Conservation (phyloP, 352 stramenopile species). For the Pythium monospermum region DNA sequence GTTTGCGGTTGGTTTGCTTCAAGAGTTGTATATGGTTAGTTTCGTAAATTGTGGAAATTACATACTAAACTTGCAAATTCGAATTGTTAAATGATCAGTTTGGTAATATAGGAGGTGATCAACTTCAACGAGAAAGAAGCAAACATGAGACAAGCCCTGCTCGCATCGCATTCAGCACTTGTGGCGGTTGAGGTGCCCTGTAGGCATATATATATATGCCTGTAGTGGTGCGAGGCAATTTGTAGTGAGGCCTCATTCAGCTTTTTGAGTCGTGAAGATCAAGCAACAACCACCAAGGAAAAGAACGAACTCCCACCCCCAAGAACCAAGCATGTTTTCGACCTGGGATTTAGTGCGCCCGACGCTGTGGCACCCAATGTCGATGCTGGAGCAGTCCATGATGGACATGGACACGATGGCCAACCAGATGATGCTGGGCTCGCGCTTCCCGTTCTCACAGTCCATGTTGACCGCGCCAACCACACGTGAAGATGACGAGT, state of each 20-base stretch:
- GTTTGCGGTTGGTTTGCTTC: background rate
- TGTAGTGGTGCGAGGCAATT: too few relatives aligned
- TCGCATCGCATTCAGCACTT: background rate
- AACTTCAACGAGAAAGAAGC: too few relatives aligned
- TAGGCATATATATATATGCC: background rate
- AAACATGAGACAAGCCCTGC: background rate
- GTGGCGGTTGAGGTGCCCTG: background rate
- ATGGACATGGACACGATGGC: slow-evolving; percentile 61
- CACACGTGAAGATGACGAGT: slow-evolving; percentile 56
- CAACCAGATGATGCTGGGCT: slow-evolving; percentile 34
- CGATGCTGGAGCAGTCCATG: slow-evolving; percentile 76
- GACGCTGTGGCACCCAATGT: slow-evolving; percentile 74
- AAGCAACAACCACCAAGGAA: background rate
- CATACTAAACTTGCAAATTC: too few relatives aligned
- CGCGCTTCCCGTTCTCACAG: slow-evolving; percentile 24
- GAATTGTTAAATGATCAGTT: too few relatives aligned
- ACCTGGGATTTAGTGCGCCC: slow-evolving; percentile 76
- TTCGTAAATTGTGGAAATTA: too few relatives aligned
- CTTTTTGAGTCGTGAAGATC: too few relatives aligned
- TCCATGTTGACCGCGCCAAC: slow-evolving; percentile 31
- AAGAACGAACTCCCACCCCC: background rate
- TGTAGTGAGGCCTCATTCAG: too few relatives aligned
- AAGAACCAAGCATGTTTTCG: slow-evolving; percentile 37
- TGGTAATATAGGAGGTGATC: too few relatives aligned
- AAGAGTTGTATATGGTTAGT: too few relatives aligned